These are phyloP conservation scores for Magnaporthiopsis rhizophila DNA, from an alignment of 2,329 filamentous ascomycete species.

Conservation along the genomic window DNA sequence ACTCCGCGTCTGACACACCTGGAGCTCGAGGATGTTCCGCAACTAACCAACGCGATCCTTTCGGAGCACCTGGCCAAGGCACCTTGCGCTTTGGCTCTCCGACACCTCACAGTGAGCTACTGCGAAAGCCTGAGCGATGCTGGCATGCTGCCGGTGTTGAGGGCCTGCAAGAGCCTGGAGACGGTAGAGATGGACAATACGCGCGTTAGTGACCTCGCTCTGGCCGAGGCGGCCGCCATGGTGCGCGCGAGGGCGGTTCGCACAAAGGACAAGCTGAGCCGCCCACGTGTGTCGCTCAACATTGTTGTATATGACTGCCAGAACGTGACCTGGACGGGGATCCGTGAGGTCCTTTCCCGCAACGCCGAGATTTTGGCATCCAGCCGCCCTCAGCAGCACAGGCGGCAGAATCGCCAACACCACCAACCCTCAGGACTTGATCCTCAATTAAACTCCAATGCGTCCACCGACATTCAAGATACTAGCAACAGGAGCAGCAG, in stretches of 20 bases:
- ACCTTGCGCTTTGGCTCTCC: conserved; percentile 61
- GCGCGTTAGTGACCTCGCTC: conserved; percentile 74
- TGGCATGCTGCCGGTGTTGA: conserved; percentile 77
- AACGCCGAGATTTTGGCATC: conserved; percentile 60
- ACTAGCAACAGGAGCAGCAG: not conserved
- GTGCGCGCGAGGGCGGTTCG: conserved; percentile 55
- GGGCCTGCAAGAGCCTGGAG: conserved; percentile 60
- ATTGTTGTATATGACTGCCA: conserved; percentile 87
- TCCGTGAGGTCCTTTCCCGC: conserved; percentile 76
- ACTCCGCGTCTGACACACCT: conserved; percentile 74
- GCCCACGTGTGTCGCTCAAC: conserved; percentile 56
- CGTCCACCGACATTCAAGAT: conserved; percentile 1
- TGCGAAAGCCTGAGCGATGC: conserved; percentile 79
- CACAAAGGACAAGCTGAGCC: conserved; percentile 25
- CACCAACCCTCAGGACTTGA: not conserved
- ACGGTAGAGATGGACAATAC: conserved; percentile 90
- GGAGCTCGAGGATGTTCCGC: conserved; percentile 77
- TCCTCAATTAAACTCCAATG: not conserved
- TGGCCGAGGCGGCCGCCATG: conserved; percentile 78
- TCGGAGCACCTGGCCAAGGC: conserved; percentile 66
- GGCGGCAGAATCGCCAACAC: not conserved
- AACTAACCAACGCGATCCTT: conserved; percentile 67
- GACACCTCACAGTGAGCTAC: conserved; percentile 81
- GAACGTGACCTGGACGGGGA: conserved; percentile 86
- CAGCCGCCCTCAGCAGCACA: not conserved